Conservation (phyloP, 2,329 filamentous ascomycete genomes). For the Aurifilum marmelostoma region DNA sequence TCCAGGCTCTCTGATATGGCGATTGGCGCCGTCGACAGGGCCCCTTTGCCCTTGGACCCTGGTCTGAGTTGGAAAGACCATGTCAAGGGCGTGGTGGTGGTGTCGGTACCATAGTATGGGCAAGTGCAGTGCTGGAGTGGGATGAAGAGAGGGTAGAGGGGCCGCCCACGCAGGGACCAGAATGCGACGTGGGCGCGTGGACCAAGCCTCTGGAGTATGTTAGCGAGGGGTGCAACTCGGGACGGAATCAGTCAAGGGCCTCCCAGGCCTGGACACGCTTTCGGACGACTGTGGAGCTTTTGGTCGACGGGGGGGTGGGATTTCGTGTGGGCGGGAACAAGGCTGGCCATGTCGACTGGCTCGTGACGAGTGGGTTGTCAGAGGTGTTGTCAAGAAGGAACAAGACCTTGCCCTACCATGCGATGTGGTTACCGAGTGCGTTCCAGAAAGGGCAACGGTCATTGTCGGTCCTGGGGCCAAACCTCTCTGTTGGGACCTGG, state of each 20-base stretch:
- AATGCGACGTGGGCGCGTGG: neutral
- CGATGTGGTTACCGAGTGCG: conserved; percentile 1
- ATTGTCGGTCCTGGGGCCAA: neutral
- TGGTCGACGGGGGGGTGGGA: neutral
- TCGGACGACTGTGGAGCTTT: neutral
- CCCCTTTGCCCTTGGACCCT: neutral
- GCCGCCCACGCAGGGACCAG: conserved; percentile 7
- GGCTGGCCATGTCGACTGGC: conserved; percentile 4
- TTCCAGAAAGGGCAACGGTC: conserved; percentile 12
- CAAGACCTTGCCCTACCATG: neutral
- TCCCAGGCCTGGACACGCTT: neutral
- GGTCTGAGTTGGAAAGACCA: neutral
- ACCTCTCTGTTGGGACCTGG: neutral
- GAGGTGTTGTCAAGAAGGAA: neutral
- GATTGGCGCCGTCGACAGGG: neutral
- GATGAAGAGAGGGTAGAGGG: neutral
- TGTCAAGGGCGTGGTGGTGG: neutral
- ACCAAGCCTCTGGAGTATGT: neutral
- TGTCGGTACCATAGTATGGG: neutral
- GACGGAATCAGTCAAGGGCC: neutral
- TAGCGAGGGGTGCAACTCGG: neutral
- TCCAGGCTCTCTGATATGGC: neutral
- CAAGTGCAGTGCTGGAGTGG: neutral
- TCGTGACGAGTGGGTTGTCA: conserved; percentile 6
- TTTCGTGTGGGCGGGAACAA: neutral